Evolutionary conservation across 2,329 filamentous ascomycete genomes (phyloP).

Genomic region (Aspergillus pseudoglaucus): DNA sequence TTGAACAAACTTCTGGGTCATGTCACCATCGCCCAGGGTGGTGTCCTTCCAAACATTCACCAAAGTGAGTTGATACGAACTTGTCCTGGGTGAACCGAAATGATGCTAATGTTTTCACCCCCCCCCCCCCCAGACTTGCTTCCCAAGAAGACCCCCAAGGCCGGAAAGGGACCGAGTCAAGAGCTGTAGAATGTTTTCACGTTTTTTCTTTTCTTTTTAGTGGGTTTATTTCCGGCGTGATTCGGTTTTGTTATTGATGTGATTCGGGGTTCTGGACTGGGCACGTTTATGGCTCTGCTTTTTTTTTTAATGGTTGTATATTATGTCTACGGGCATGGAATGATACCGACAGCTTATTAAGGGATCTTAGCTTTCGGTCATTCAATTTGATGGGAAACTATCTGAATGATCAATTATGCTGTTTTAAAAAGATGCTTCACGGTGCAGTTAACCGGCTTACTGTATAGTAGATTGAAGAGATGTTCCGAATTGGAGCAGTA

Average conservation of each 20-base stretch:
- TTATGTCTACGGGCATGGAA: constrained; percentile 53
- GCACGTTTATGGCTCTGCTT: constrained; percentile 50
- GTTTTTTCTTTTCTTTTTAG: constrained; percentile 45
- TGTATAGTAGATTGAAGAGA: too few species aligned
- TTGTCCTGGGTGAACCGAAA: background rate
- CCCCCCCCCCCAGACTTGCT: constrained; percentile 83
- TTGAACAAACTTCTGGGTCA: constrained; percentile 97
- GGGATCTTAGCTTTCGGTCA: background rate
- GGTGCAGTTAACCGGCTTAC: background rate
- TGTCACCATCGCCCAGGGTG: constrained; percentile 94
- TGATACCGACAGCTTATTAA: constrained; percentile 35
- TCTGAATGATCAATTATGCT: background rate
- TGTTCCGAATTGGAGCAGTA: too few species aligned
- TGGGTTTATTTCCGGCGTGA: constrained; percentile 63
- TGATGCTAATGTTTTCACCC: constrained; percentile 3
- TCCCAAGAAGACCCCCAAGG: constrained; percentile 98
- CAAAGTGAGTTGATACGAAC: constrained; percentile 62
- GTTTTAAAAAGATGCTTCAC: background rate
- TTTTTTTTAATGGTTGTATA: constrained; percentile 55
- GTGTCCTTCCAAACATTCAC: constrained; percentile 95
- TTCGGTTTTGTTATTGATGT: constrained; percentile 61
- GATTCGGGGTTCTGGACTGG: constrained; percentile 68
- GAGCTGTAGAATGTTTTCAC: constrained; percentile 65
- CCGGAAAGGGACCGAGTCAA: constrained; percentile 85
- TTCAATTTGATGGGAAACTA: background rate